Percentiles rank a stretch among this genome's conserved stretches.
phyloP scores from a whole-genome alignment of 177 flowering plant genomes.

The Tripterygium wilfordii region DNA sequence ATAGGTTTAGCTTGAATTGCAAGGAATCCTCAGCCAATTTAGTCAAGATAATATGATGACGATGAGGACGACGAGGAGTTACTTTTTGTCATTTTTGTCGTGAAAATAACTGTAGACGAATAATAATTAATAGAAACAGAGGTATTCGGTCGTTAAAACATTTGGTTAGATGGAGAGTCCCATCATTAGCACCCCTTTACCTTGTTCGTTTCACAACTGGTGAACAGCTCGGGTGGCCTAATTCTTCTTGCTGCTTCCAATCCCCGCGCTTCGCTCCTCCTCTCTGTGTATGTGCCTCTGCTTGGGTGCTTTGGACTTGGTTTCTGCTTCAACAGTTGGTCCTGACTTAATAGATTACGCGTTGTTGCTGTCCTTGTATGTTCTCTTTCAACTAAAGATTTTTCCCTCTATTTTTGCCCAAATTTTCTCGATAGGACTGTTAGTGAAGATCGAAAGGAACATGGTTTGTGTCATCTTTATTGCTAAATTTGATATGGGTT shows the following conservation, averaged over 20 bases:
- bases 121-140: background rate
- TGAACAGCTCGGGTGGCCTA: slow-evolving; percentile 15
- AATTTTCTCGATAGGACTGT: background rate
- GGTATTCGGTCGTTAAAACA: background rate
- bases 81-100: slow-evolving; percentile 9
- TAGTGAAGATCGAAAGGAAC: background rate
- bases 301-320: slow-evolving; percentile 6
- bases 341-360: background rate
- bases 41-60: slow-evolving; percentile 9
- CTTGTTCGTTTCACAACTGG: slow-evolving; percentile 37
- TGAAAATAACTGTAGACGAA: too few species aligned
- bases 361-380: background rate
- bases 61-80: background rate
- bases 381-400: background rate
- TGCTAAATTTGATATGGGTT: slow-evolving; percentile 8
- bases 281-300: slow-evolving; percentile 4
- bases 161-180: background rate
- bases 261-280: slow-evolving; percentile 15
- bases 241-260: slow-evolving; percentile 5
- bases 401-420: background rate
- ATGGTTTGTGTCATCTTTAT: slow-evolving; percentile 1
- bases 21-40: slow-evolving; percentile 18
- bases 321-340: slow-evolving; percentile 1
- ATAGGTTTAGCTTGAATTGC: slow-evolving; percentile 20
- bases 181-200: slow-evolving; percentile 27